A percentile compares a stretch with the other conserved stretches of the same genome.
Evolutionary conservation across 2,329 filamentous ascomycete species (phyloP).

Genomic region (Chrysosporium keratinophilum): DNA sequence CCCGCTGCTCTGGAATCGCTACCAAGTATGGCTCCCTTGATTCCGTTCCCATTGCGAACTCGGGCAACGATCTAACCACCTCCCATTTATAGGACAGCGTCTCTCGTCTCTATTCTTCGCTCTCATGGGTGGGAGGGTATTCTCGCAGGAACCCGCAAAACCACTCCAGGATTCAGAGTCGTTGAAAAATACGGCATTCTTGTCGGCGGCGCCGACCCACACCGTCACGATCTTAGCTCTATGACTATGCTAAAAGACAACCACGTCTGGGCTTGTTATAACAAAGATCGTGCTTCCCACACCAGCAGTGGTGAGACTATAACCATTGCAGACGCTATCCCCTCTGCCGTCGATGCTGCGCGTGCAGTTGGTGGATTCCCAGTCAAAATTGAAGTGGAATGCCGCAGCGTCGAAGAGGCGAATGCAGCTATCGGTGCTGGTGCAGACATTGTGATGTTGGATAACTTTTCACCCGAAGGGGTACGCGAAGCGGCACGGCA

Average conservation of each 20-base stretch:
- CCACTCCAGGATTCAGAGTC: conserved; percentile 85
- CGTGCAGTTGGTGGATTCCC: conserved; percentile 78
- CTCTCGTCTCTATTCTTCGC: conserved; percentile 44
- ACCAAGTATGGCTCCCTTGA: conserved; percentile 43
- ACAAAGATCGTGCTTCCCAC: conserved; percentile 22
- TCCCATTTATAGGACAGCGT: conserved; percentile 30
- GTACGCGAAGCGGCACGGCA: conserved; percentile 63
- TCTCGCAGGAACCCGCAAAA: conserved; percentile 92
- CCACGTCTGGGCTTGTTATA: conserved; percentile 80
- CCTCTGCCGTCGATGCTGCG: conserved; percentile 72
- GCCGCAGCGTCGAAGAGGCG: conserved; percentile 75
- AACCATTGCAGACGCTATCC: conserved; percentile 55
- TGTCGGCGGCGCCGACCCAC: conserved; percentile 81
- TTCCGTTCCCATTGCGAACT: background rate
- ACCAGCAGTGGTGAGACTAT: conserved; percentile 17
- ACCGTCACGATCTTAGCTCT: conserved; percentile 78
- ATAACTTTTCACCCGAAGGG: conserved; percentile 79
- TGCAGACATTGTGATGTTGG: conserved; percentile 92
- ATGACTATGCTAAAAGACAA: conserved; percentile 99
- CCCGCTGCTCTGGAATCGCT: conserved; percentile 84
- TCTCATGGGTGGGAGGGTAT: conserved; percentile 65
- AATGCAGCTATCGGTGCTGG: conserved; percentile 84
- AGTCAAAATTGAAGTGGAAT: conserved; percentile 93
- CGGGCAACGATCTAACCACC: background rate
- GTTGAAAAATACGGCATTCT: conserved; percentile 99